Percentiles rank a stretch among this genome's conserved stretches.
Evolutionary conservation across 371 early-diverging fungal genomes (phyloP).

Genomic region (Mortierella sp.): DNA sequence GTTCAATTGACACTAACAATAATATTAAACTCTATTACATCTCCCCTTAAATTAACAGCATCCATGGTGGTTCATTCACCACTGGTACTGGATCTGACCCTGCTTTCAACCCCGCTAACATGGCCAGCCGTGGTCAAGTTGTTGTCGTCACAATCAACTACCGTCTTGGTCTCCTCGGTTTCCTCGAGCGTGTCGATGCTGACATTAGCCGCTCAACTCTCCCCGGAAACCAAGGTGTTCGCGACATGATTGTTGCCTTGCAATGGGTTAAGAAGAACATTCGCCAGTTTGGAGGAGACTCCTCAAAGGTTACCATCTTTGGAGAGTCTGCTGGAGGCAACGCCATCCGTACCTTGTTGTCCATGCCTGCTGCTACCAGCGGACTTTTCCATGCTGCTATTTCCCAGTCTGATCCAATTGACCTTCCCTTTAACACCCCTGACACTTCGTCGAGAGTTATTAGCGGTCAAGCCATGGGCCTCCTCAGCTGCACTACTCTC

Average conservation of each 20-base stretch:
- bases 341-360: conserved; percentile 55
- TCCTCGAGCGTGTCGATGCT: conserved; percentile 58
- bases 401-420: conserved; percentile 51
- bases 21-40: neutral
- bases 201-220: conserved; percentile 43
- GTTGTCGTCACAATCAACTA: conserved; percentile 64
- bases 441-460: conserved; percentile 53
- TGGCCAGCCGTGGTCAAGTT: conserved; percentile 45
- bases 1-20: neutral
- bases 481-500: conserved; percentile 38
- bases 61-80: conserved; percentile 57
- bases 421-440: conserved; percentile 51
- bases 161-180: conserved; percentile 64
- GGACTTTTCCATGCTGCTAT: conserved; percentile 54
- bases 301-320: conserved; percentile 56
- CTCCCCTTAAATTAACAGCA: conserved; percentile 1
- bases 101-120: conserved; percentile 53
- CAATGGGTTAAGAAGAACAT: conserved; percentile 64
- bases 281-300: conserved; percentile 61
- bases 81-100: conserved; percentile 55
- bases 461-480: conserved; percentile 45
- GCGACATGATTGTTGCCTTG: conserved; percentile 57
- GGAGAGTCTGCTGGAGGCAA: conserved; percentile 67
- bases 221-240: conserved; percentile 54
- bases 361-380: conserved; percentile 56